A percentile compares a stretch with the other conserved stretches of the same genome.
Evolutionary conservation across 805 yeast genomes (phyloP).

Genomic region (Metschnikowia henanensis): DNA sequence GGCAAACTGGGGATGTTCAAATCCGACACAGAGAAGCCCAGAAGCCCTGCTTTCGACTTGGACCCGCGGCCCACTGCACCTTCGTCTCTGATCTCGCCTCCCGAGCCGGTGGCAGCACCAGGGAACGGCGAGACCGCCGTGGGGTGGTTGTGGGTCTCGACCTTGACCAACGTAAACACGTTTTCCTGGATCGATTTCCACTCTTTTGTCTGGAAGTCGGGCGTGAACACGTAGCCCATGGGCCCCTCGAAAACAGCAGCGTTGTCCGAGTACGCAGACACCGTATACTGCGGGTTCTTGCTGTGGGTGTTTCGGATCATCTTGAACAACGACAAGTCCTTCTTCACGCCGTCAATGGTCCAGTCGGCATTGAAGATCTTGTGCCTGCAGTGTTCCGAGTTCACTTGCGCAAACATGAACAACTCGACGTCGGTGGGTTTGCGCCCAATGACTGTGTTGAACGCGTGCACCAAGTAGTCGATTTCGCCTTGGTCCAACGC

Average conservation of each 20-base stretch:
- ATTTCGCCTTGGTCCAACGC: slow-evolving; percentile 96
- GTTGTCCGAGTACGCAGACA: slow-evolving; percentile 95
- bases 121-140: slow-evolving; percentile 99
- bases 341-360: slow-evolving; percentile 84
- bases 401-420: slow-evolving; percentile 99
- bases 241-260: slow-evolving; percentile 95
- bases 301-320: slow-evolving; percentile 96
- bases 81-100: slow-evolving; percentile 99
- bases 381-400: slow-evolving; percentile 99
- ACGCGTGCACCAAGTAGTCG: slow-evolving; percentile 80
- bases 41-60: slow-evolving; percentile 91
- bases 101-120: slow-evolving; percentile 99
- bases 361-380: slow-evolving; percentile 98
- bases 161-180: slow-evolving; percentile 90
- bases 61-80: slow-evolving; percentile 99
- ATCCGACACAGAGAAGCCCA: slow-evolving; percentile 93
- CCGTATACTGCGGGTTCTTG: slow-evolving; percentile 74
- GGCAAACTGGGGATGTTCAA: slow-evolving; percentile 77
- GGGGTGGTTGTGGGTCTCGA: slow-evolving; percentile 99
- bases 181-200: slow-evolving; percentile 77
- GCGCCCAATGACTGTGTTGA: slow-evolving; percentile 71
- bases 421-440: slow-evolving; percentile 98
- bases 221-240: slow-evolving; percentile 74
- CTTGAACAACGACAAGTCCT: slow-evolving; percentile 76
- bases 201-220: slow-evolving; percentile 66